A percentile compares a stretch with the other conserved stretches of the same genome.
Evolutionary conservation across 2,329 filamentous ascomycete genomes (phyloP).

Genomic region (Hirsutella minnesotensis): DNA sequence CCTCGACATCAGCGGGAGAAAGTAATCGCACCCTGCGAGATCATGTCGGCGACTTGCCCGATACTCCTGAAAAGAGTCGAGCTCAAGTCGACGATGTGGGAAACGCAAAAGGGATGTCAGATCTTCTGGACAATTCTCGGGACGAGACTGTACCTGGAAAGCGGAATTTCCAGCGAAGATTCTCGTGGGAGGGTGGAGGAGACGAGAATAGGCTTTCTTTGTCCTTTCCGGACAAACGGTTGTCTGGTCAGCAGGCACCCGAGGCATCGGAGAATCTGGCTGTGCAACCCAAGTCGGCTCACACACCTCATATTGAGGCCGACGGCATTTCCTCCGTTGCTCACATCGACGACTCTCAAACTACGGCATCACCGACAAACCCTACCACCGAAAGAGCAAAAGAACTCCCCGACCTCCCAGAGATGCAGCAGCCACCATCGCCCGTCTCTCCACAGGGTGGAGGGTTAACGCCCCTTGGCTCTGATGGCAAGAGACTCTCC

Average conservation of each 20-base stretch:
- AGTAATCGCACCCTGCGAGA: constrained; percentile 54
- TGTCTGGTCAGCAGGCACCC: background rate
- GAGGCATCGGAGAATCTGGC: background rate
- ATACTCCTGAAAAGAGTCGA: constrained; percentile 14
- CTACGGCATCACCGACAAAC: background rate
- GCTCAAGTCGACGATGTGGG: background rate
- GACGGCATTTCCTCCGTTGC: too few species aligned
- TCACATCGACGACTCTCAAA: background rate
- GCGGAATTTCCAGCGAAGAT: constrained; percentile 14
- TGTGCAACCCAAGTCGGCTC: constrained; percentile 1
- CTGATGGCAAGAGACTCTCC: constrained; percentile 21
- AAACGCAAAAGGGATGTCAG: too few species aligned
- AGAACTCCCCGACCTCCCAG: constrained; percentile 6
- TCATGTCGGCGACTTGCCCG: constrained; percentile 56
- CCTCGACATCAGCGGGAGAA: constrained; percentile 27
- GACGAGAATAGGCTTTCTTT: background rate
- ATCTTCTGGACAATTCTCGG: background rate
- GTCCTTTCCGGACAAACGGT: background rate
- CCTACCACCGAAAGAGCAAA: background rate
- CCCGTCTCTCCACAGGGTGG: constrained; percentile 28
- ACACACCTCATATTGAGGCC: too few species aligned
- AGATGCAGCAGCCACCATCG: constrained; percentile 25
- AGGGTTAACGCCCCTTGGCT: constrained; percentile 11
- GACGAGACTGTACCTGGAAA: too few species aligned
- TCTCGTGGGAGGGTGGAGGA: constrained; percentile 25